Evolutionary conservation across 1,284 basidiomycete genomes (phyloP).

Genomic region (Boletus semigastroideus): DNA sequence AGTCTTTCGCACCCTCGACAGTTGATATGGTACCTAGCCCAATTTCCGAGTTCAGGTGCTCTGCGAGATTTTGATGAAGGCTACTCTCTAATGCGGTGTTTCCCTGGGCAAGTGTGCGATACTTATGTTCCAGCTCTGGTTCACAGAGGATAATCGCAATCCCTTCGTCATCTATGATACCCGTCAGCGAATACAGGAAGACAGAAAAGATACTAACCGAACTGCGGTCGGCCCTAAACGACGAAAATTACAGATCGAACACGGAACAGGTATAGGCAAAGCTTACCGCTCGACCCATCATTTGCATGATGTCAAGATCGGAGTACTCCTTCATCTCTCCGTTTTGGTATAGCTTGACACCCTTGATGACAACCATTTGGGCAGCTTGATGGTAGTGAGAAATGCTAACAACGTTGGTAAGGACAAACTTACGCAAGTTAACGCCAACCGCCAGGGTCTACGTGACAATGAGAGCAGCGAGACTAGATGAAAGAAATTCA

Average conservation of each 20-base stretch:
- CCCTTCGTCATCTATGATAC: conserved; percentile 67
- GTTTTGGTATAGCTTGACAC: conserved; percentile 72
- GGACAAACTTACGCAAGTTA: conserved; percentile 66
- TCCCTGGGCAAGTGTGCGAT: conserved; percentile 62
- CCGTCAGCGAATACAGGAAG: conserved; percentile 6
- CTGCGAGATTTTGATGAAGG: conserved; percentile 79
- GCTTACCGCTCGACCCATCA: conserved; percentile 81
- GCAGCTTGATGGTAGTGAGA: conserved; percentile 49
- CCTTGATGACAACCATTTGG: conserved; percentile 80
- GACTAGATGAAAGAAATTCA: conserved; percentile 20
- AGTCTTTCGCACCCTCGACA: conserved; percentile 67
- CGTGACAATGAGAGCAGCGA: conserved; percentile 9
- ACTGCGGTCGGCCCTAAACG: conserved; percentile 86
- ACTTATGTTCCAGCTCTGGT: conserved; percentile 68
- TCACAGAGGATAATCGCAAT: conserved; percentile 82
- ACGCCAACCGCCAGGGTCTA: conserved; percentile 88
- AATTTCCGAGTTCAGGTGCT: conserved; percentile 93
- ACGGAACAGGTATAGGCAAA: conserved; percentile 6
- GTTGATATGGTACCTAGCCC: conserved; percentile 77
- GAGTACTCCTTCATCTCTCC: conserved; percentile 70
- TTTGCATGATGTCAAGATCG: conserved; percentile 82
- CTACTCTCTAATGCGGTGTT: conserved; percentile 80
- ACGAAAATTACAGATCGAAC: background rate
- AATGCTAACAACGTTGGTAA: background rate
- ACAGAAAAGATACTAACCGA: conserved; percentile 49